These are phyloP conservation scores for Pythium myriotylum DNA, from an alignment of 352 stramenopile genomes.

Conservation along the genomic window DNA sequence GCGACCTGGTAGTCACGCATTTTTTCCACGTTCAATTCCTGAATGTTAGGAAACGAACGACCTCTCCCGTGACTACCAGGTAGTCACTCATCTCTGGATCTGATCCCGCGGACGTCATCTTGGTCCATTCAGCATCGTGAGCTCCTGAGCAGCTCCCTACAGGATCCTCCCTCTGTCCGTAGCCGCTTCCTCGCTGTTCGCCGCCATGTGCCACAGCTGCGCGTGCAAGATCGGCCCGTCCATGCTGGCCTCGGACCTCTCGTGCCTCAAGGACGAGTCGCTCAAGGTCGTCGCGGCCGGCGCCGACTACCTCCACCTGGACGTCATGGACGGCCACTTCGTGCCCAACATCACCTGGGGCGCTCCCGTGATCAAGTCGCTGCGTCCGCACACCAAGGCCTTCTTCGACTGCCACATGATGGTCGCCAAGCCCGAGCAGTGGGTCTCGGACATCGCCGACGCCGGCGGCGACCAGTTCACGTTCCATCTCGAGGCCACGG, in stretches of 20 bases:
- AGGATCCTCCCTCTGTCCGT: constrained; percentile 1
- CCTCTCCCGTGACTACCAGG: too few species aligned
- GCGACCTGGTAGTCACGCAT: constrained; percentile 8
- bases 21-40: too few species aligned
- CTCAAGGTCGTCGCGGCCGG: constrained; percentile 89
- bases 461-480: constrained; percentile 95
- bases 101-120: background rate
- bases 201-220: constrained; percentile 80
- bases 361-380: constrained; percentile 94
- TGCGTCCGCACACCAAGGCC: constrained; percentile 83
- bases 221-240: constrained; percentile 92
- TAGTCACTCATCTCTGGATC: too few species aligned
- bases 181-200: background rate
- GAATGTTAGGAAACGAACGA: background rate
- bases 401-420: constrained; percentile 99
- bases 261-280: constrained; percentile 91
- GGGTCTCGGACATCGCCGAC: constrained; percentile 94
- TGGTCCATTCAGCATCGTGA: too few species aligned
- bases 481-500: constrained; percentile 94
- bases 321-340: constrained; percentile 99
- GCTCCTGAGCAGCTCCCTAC: constrained; percentile 3
- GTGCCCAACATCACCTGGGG: constrained; percentile 98
- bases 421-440: constrained; percentile 95
- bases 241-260: constrained; percentile 94
- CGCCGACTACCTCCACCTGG: constrained; percentile 96